Percentiles rank a stretch among this genome's conserved stretches.
phyloP scores from a whole-genome alignment of 192 early-diverging fungal genomes.

The Linderina pennispora region DNA sequence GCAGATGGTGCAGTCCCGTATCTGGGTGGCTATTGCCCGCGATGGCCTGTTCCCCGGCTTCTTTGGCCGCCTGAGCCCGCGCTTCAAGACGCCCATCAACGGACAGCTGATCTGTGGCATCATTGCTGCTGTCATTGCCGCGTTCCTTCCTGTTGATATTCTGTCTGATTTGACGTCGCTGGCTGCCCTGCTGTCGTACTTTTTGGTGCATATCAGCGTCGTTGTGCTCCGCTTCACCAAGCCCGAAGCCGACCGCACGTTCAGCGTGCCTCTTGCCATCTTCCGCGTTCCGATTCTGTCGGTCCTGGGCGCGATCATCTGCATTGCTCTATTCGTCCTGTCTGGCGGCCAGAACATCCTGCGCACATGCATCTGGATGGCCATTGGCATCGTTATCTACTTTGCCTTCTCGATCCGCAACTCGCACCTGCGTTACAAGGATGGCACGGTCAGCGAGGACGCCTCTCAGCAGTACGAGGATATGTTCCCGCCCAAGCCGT shows the following conservation, averaged over 20 bases:
- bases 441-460: background rate
- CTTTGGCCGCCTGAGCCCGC: background rate
- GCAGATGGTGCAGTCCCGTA: constrained; percentile 67
- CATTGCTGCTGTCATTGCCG: constrained; percentile 54
- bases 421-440: background rate
- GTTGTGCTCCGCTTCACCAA: constrained; percentile 60
- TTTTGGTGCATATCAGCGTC: constrained; percentile 61
- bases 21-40: constrained; percentile 68
- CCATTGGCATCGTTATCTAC: constrained; percentile 59
- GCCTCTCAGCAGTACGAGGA: background rate
- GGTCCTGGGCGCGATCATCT: constrained; percentile 44
- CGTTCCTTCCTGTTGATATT: constrained; percentile 63
- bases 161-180: constrained; percentile 67
- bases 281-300: constrained; percentile 34
- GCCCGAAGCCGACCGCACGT: constrained; percentile 54
- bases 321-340: constrained; percentile 48
- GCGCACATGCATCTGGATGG: constrained; percentile 63
- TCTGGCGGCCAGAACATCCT: constrained; percentile 50
- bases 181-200: constrained; percentile 67
- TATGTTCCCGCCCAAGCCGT: background rate
- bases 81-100: constrained; percentile 61
- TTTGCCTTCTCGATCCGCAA: constrained; percentile 1
- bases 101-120: constrained; percentile 52
- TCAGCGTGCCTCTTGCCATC: constrained; percentile 54
- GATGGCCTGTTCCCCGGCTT: constrained; percentile 62